Base-by-base conservation (phyloP, 225 moss, liverwort and hornwort species). In the Climacium dendroides region DNA sequence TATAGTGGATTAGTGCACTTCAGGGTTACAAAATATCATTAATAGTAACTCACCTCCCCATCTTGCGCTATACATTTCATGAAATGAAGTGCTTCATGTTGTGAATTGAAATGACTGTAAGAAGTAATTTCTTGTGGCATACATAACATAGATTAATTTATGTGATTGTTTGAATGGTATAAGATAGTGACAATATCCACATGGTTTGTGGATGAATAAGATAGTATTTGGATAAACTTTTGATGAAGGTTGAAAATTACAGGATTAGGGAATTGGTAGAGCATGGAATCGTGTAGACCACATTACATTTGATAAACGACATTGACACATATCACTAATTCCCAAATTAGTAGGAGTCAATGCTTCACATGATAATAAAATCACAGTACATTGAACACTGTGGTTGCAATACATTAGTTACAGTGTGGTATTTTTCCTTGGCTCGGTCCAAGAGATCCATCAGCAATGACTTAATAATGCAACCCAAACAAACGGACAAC, bases 51-150 rank as follows among this genome's bases (percentile, higher is more conserved):
- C n/a, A n/a, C n/a, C n/a, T n/a, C n/a, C n/a, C n/a, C n/a, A n/a
- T n/a, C n/a, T n/a, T n/a, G n/a, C n/a, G n/a, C n/a, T n/a, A n/a
- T n/a, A n/a, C n/a, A 3, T 11, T 35, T 13, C 24, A 8, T 39
- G 13, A 24, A 13, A 13, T 24, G 13, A 24, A 69, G 23, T 13
- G 41, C 26, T 41, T 5, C 26, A 23, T 9, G 1, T 43, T 28
- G 28, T 1, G 9, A 3, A 39, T 14, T 23, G 3, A n/a, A 15
- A 41, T 25, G 25, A 39, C 15, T 15, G 25, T 15, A 5, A 25
- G 4, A 22, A 18, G 14, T 1, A 14, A 2, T 24, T 24, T 4
- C 4, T 4, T 37, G 23, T 5, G 17, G 2, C 1, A 2, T 7
- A 24, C 13, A 39, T 4, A 2, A 35, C 19, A 35, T 9, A 19